Evolutionary conservation across 2,329 filamentous ascomycete genomes (phyloP).

Genomic region (Colletotrichum sp.): DNA sequence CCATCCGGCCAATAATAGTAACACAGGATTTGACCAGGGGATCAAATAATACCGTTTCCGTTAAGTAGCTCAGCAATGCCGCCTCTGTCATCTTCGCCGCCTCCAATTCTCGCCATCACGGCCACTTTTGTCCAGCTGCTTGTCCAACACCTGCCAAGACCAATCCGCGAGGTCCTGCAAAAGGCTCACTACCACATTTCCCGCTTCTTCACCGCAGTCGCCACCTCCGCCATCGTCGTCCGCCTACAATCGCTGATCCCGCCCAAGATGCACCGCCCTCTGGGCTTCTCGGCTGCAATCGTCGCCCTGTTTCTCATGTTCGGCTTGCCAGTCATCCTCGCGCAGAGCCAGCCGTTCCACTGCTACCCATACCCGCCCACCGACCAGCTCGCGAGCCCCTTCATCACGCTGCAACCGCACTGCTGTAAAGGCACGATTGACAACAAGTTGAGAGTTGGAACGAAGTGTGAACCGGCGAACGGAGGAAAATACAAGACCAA

Average conservation of each 20-base stretch:
- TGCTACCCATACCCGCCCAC: conserved; percentile 15
- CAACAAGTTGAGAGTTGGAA: conserved; percentile 8
- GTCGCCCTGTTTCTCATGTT: conserved; percentile 1
- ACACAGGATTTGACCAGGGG: neutral
- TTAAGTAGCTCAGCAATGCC: conserved; percentile 11
- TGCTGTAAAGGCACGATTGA: conserved; percentile 16
- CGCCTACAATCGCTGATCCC: conserved; percentile 7
- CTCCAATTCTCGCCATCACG: conserved; percentile 17
- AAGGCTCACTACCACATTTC: neutral
- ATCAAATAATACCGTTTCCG: neutral
- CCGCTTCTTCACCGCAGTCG: neutral
- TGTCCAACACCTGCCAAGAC: conserved; percentile 9
- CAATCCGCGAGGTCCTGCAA: conserved; percentile 2
- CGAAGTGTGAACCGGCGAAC: conserved; percentile 2
- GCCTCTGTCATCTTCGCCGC: neutral
- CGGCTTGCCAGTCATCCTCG: conserved; percentile 13
- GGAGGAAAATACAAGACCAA: conserved; percentile 16
- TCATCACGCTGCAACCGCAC: conserved; percentile 14
- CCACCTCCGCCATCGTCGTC: conserved; percentile 3
- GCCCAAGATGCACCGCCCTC: conserved; percentile 10
- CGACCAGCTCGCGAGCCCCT: conserved; percentile 5
- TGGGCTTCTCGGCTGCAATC: conserved; percentile 5
- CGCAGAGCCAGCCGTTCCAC: conserved; percentile 17
- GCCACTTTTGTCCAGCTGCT: conserved; percentile 12
- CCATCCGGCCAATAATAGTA: neutral